These are phyloP conservation scores for Backusella morwellensis DNA, from an alignment of 192 early-diverging fungal species.

Conservation along the genomic window DNA sequence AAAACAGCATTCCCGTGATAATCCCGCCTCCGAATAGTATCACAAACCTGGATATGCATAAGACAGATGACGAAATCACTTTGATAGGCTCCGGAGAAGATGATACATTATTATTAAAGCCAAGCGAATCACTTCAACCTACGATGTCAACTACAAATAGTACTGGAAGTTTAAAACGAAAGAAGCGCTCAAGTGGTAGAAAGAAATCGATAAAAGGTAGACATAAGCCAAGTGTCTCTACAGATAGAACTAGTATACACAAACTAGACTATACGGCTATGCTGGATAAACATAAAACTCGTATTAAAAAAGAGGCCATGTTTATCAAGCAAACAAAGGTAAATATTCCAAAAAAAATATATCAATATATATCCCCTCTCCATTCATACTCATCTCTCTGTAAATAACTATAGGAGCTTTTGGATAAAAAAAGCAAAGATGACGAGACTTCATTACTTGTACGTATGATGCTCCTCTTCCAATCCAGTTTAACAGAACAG, in stretches of 20 bases:
- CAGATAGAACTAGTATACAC: not conserved
- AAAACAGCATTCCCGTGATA: not conserved
- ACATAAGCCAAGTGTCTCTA: constrained; percentile 2
- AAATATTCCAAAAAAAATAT: not conserved
- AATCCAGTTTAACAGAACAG: constrained; percentile 11
- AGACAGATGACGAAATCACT: constrained; percentile 2
- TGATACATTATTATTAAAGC: not conserved
- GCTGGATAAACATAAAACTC: constrained; percentile 3
- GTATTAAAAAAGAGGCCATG: constrained; percentile 1
- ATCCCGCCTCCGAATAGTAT: not conserved
- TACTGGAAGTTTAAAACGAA: not conserved
- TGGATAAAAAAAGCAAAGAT: not conserved
- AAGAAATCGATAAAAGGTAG: not conserved
- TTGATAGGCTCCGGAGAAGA: not conserved
- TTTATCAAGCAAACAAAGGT: constrained; percentile 11
- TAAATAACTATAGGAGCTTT: not conserved
- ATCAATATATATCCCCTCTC: not conserved
- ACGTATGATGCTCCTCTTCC: not conserved
- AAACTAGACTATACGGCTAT: not conserved
- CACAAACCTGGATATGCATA: not conserved
- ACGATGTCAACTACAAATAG: not conserved
- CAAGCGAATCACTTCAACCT: not conserved
- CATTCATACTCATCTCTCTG: not conserved
- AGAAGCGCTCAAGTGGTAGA: not conserved
- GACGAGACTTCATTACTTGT: not conserved